phyloP scores from a whole-genome alignment of 371 early-diverging fungal species.

The Rhizopus arrhizus region DNA sequence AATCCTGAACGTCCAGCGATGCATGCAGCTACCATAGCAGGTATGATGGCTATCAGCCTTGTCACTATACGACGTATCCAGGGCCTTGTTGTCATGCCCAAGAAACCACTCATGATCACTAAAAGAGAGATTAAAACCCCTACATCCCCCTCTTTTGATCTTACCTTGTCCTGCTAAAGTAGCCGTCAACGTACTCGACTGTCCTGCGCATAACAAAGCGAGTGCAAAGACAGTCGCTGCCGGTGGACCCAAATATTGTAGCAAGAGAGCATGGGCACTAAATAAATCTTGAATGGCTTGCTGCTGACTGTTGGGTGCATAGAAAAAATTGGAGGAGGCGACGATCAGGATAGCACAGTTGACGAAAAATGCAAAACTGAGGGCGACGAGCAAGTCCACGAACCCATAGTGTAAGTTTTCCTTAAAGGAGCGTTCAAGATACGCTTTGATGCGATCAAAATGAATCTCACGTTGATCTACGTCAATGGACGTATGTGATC shows the following conservation, averaged over 20 bases:
- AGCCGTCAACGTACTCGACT: slow-evolving; percentile 80
- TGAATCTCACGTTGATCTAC: slow-evolving; percentile 4
- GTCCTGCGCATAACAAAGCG: slow-evolving; percentile 77
- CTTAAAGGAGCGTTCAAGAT: slow-evolving; percentile 20
- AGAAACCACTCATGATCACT: slow-evolving; percentile 82
- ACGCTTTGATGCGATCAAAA: slow-evolving; percentile 18
- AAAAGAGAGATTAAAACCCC: background rate
- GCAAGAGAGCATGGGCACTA: slow-evolving; percentile 67
- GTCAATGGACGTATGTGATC: background rate
- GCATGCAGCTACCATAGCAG: slow-evolving; percentile 74
- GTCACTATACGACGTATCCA: slow-evolving; percentile 76
- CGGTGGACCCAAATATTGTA: slow-evolving; percentile 61
- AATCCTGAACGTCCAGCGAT: slow-evolving; percentile 67
- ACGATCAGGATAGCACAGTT: slow-evolving; percentile 82
- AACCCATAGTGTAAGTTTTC: slow-evolving; percentile 44
- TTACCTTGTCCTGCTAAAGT: slow-evolving; percentile 78
- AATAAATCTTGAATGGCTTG: slow-evolving; percentile 56
- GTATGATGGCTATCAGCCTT: slow-evolving; percentile 71
- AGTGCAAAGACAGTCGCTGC: slow-evolving; percentile 78
- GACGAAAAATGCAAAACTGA: slow-evolving; percentile 76
- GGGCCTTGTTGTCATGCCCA: slow-evolving; percentile 69
- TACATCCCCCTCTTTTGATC: background rate
- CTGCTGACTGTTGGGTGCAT: slow-evolving; percentile 40
- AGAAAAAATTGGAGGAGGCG: slow-evolving; percentile 77
- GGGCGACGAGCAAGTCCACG: slow-evolving; percentile 69